phyloP scores from a whole-genome alignment of 2,329 filamentous ascomycete genomes.

The Sclerotinia spermophila region DNA sequence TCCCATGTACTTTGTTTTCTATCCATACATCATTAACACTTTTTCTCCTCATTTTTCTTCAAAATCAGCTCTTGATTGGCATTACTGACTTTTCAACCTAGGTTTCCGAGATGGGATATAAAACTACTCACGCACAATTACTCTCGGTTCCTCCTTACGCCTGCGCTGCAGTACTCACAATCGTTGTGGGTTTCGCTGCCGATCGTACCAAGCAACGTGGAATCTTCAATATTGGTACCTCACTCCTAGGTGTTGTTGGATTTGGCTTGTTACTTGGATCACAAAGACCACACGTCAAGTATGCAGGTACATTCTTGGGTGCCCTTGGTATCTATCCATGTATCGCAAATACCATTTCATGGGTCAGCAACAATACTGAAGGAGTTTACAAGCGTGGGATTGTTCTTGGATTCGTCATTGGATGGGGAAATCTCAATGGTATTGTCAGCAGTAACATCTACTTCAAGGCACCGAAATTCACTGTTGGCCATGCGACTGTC shows the following conservation, averaged over 20 bases:
- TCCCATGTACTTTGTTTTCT: not conserved
- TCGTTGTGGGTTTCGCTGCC: slow-evolving; percentile 68
- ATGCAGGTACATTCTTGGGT: slow-evolving; percentile 77
- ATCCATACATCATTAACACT: not conserved
- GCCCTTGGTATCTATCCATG: slow-evolving; percentile 84
- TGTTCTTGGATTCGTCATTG: slow-evolving; percentile 80
- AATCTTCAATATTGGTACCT: slow-evolving; percentile 72
- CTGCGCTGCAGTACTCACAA: slow-evolving; percentile 64
- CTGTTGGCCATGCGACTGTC: slow-evolving; percentile 69
- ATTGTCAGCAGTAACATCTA: slow-evolving; percentile 62
- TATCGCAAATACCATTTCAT: slow-evolving; percentile 81
- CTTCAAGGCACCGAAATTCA: slow-evolving; percentile 49
- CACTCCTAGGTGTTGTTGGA: slow-evolving; percentile 69
- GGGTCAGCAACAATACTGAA: slow-evolving; percentile 83
- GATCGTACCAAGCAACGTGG: slow-evolving; percentile 72
- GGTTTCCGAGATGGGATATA: slow-evolving; percentile 54
- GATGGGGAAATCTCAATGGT: slow-evolving; percentile 88
- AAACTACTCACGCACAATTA: slow-evolving; percentile 62
- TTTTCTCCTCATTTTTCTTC: not conserved
- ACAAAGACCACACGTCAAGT: slow-evolving; percentile 63
- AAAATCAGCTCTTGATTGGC: not conserved
- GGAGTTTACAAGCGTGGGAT: slow-evolving; percentile 88
- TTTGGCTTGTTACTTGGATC: slow-evolving; percentile 75
- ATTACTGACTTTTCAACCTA: not conserved
- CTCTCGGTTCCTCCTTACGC: slow-evolving; percentile 75